These are phyloP conservation scores for Neonectria sp. DNA, from an alignment of 2,329 filamentous ascomycete genomes.

Conservation along the genomic window DNA sequence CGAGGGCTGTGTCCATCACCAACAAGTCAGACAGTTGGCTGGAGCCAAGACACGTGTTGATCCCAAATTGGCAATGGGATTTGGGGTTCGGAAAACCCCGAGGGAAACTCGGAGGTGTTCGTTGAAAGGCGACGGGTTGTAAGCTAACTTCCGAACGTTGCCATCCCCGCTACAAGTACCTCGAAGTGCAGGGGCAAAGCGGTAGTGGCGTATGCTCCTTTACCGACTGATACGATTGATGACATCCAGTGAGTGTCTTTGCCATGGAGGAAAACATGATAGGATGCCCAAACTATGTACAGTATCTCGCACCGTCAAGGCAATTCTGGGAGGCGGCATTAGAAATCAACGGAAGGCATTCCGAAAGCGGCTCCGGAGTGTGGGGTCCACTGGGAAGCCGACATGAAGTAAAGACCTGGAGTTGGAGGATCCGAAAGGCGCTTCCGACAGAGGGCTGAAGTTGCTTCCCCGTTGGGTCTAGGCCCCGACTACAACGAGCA, in stretches of 20 bases:
- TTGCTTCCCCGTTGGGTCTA: not conserved
- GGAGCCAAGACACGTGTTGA: not conserved
- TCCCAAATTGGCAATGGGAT: not conserved
- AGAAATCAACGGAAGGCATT: not conserved
- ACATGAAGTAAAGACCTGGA: not conserved
- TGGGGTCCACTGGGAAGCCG: not conserved
- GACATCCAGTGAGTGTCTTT: not conserved
- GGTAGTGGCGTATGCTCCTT: not conserved
- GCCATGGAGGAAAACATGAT: not conserved
- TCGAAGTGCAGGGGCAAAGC: not conserved
- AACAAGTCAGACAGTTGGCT: not conserved
- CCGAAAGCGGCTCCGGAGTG: not conserved
- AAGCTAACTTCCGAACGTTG: not conserved
- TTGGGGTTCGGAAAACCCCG: not conserved
- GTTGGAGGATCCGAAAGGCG: not conserved
- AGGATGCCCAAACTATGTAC: not conserved
- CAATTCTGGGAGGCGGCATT: not conserved
- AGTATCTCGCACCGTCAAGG: not conserved
- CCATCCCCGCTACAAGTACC: not conserved
- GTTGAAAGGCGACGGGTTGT: not conserved
- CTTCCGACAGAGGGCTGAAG: not conserved
- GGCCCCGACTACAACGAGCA: not conserved
- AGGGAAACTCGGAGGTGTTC: not conserved
- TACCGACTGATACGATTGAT: not conserved
- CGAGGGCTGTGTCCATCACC: not conserved